Base-by-base conservation (phyloP, 2,329 filamentous ascomycete species). In the Penicillium crustosum region DNA sequence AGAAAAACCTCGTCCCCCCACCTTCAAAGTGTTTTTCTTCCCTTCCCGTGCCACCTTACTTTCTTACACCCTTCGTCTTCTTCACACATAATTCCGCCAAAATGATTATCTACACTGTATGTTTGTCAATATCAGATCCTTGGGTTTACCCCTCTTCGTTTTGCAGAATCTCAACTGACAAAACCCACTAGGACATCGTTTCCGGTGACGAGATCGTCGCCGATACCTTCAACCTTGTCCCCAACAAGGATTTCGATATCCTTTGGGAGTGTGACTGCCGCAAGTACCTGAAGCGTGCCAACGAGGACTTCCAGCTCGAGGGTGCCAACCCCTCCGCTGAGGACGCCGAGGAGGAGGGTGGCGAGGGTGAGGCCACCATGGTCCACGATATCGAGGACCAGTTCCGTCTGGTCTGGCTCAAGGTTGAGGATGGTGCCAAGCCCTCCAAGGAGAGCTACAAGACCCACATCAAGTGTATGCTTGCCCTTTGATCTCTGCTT, bases 281-380 rank as follows among this genome's bases (percentile, higher is more conserved):
- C 76, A 96, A 93, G 87, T 92, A 97, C 81, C 86, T 85, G 60
- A 83, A 93, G 78, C 91, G 87, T 65, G 85, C 78, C 19, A 68
- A 68, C 64, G 86, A 93, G 74, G 78, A 84, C 66, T 86, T 95
- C 74, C 66, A 76, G 66, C 79, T 81, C 36, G 78, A 75, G 72
- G 94, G 94, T 78, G 94, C 93, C 83, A 99, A 99, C 81, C 90
- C 94, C 70, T 97, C 93, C 70, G 93, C 94, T 62, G 94, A 97
- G 83, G 93, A 66, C 76, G 90, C 82, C 55, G 90, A 88, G 0
- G 81, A 81, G 0, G 91, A 93, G 70, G 89, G 77, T 65, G 69
- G 87, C 69, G 93, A 96, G 49, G 91, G 95, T 70, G 55, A 68
- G 48, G 77, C 66, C 58, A 66, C 70, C 59, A 78, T 88, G 79